phyloP scores from a whole-genome alignment of 805 yeast species.

The Komagataella ulmi region DNA sequence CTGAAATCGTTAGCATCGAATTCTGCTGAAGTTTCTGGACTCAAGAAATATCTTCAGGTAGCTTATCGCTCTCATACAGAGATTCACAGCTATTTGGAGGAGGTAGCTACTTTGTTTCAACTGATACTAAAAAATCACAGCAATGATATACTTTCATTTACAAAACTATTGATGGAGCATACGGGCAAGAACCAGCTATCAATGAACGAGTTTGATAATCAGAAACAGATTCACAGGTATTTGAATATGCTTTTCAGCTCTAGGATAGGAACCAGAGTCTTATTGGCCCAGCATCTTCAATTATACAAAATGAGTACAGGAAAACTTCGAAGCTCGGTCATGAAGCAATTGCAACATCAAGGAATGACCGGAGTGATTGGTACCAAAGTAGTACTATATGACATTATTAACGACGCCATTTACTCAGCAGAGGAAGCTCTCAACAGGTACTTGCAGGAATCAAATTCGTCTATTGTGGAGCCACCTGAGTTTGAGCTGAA shows the following conservation, averaged over 20 bases:
- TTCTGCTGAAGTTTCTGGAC: neutral
- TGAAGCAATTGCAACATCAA: neutral
- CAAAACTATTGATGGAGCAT: neutral
- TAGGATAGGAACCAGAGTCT: neutral
- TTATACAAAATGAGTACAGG: neutral
- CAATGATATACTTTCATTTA: neutral
- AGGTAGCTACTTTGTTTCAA: neutral
- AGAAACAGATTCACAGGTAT: neutral
- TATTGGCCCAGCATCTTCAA: neutral
- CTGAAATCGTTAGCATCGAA: neutral
- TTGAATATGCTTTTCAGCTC: neutral
- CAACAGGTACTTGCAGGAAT: neutral
- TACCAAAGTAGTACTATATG: neutral
- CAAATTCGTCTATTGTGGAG: neutral
- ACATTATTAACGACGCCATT: neutral
- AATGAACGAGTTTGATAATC: neutral
- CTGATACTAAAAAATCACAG: neutral
- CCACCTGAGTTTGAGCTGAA: neutral
- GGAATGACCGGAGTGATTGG: conserved; percentile 1
- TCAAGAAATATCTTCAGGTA: neutral
- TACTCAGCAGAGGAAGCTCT: neutral
- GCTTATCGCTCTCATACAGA: neutral
- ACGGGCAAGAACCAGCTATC: neutral
- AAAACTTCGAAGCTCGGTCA: neutral
- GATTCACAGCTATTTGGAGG: neutral